Base-by-base conservation (phyloP, 768 basidiomycete genomes). In the Suillus subalutaceus region DNA sequence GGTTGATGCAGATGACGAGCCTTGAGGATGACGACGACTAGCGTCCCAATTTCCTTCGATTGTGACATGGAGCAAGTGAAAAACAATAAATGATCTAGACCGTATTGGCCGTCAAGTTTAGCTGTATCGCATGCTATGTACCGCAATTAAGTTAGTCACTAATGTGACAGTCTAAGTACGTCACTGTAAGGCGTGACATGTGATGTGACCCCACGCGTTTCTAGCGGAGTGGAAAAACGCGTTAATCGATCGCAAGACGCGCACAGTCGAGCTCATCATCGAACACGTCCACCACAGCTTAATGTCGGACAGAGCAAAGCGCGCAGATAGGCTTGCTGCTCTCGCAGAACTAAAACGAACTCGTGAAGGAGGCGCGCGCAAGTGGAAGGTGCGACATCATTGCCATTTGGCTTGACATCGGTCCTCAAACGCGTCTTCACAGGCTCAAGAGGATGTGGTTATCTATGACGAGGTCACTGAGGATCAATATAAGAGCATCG, bases 391-490 rank as follows among this genome's bases (percentile, higher is more conserved):
- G 69, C 63, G 80, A 65, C 66, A 61, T 72, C 65, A 26, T 48
- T 60, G 62, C 4, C 13, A 30, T 38, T 55, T 43, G 59, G 59
- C 26, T 40, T 32, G 56, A 64, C 58, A 66, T 62, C 40, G 40
- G 23, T 41, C 62, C 23, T 68, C 72, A 69, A 60, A 76, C 75
- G 72, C 72, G 73, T 73, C 69, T 26, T 30, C 66, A 30, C 65
- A 81, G 80, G 62, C 77, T n/a, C 82, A 85, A 53, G 83, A 90
- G 41, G 91, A 94, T 46, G 83, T 80, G 20, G 81, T 84, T 18
- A 80, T 99, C 15, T 99, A 96, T 73, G 95, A 97, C 71, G 91
- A 93, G 71, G 92, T 99, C 18, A 86, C 90, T 0, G 96, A 97
- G 64, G 93, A 93, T 12, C 90, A 95, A 70, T 99, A 99, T 77